These are phyloP conservation scores for Fusarium subtropicale DNA, from an alignment of 2,329 filamentous ascomycete genomes.

Conservation along the genomic window DNA sequence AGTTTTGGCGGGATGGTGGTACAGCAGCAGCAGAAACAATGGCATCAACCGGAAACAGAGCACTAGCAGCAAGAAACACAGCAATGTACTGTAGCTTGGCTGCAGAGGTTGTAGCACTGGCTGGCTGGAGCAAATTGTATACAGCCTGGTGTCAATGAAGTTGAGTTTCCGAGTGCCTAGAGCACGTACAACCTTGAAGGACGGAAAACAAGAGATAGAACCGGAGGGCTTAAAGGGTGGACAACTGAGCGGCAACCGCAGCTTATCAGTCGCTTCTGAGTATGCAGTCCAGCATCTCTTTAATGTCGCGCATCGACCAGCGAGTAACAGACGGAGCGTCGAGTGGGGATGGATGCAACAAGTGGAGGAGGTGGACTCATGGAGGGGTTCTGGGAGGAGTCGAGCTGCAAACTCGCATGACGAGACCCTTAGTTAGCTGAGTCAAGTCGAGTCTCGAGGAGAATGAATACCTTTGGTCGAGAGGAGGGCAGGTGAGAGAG, in stretches of 20 bases:
- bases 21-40: constrained; percentile 38
- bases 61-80: constrained; percentile 23
- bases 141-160: constrained; percentile 29
- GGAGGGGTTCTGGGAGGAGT: constrained; percentile 43
- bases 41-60: constrained; percentile 24
- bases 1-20: constrained; percentile 39
- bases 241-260: constrained; percentile 45
- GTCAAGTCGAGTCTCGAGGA: constrained; percentile 2
- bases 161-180: constrained; percentile 30
- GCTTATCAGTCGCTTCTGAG: constrained; percentile 47
- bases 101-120: constrained; percentile 31
- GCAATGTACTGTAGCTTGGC: constrained; percentile 16
- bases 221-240: constrained; percentile 40
- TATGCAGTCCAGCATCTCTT: constrained; percentile 42
- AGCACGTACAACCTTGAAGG: constrained; percentile 37
- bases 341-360: constrained; percentile 41
- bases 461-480: constrained; percentile 1
- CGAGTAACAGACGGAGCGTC: constrained; percentile 38
- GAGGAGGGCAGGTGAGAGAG: constrained; percentile 1
- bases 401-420: constrained; percentile 40
- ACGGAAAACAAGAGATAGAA: constrained; percentile 39
- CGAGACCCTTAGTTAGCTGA: constrained; percentile 23
- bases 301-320: constrained; percentile 43
- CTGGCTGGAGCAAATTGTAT: constrained; percentile 21
- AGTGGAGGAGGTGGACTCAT: constrained; percentile 45